phyloP scores from a whole-genome alignment of 1,284 basidiomycete genomes.

The Ceratobasidium sp. region DNA sequence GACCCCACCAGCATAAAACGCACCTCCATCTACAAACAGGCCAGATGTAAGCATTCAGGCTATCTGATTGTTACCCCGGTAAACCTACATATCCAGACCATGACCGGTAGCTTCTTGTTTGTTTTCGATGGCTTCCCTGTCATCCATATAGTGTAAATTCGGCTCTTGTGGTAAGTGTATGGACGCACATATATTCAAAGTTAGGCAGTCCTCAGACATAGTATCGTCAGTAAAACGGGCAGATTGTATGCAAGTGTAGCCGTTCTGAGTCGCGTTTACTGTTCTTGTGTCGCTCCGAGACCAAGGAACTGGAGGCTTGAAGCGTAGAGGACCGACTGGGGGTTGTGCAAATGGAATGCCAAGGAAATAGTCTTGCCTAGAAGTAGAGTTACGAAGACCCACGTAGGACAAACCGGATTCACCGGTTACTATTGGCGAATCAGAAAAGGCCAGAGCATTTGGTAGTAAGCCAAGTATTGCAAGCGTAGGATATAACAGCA shows the following conservation, averaged over 20 bases:
- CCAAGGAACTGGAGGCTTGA: slow-evolving; percentile 26
- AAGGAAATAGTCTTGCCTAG: slow-evolving; percentile 47
- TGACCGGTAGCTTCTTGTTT: slow-evolving; percentile 37
- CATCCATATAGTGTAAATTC: not conserved
- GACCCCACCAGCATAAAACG: slow-evolving; percentile 2
- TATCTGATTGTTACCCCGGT: too few relatives aligned
- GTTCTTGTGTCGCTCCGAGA: not conserved
- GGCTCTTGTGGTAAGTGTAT: not conserved
- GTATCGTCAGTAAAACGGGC: not conserved
- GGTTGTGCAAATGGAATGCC: slow-evolving; percentile 47
- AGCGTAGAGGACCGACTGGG: slow-evolving; percentile 43
- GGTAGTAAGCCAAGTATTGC: not conserved
- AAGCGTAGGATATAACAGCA: not conserved
- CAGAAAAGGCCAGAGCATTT: not conserved
- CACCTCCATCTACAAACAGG: slow-evolving; percentile 23
- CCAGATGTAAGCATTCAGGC: too few relatives aligned
- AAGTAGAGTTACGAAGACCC: slow-evolving; percentile 31
- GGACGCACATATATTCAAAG: slow-evolving; percentile 43
- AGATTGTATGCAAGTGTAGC: slow-evolving; percentile 13
- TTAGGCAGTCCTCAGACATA: slow-evolving; percentile 46
- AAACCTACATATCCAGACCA: slow-evolving; percentile 46
- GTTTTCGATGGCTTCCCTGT: slow-evolving; percentile 41
- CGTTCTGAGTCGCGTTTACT: slow-evolving; percentile 27
- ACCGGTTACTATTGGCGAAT: slow-evolving; percentile 3
- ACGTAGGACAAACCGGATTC: slow-evolving; percentile 31